Evolutionary conservation across 345 rosid genomes (phyloP).

Genomic region (Murraya paniculata): DNA sequence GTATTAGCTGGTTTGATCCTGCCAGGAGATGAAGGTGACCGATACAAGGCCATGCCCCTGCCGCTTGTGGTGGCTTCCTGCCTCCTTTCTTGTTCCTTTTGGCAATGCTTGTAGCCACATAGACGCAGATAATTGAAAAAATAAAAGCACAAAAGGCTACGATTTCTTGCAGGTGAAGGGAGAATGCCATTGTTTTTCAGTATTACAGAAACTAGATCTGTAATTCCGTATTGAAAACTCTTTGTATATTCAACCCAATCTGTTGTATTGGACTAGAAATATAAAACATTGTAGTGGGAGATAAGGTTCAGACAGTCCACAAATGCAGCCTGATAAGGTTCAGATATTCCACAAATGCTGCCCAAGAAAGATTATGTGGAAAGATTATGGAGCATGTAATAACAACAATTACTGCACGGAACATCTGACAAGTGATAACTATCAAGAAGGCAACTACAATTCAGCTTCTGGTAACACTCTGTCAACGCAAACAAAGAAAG

Average conservation of each 20-base stretch:
- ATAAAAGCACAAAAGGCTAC: background rate
- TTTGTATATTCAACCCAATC: background rate
- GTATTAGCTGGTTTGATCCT: slow-evolving; percentile 17
- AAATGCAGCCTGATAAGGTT: too few species aligned
- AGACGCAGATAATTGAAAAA: slow-evolving; percentile 7
- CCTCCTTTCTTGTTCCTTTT: slow-evolving; percentile 3
- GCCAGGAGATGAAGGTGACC: slow-evolving; percentile 33
- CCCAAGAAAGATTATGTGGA: too few species aligned
- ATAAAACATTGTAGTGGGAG: background rate
- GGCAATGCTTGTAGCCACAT: background rate
- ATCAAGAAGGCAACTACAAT: too few species aligned
- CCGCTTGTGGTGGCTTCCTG: slow-evolving; percentile 25
- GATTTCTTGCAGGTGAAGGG: background rate
- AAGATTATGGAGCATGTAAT: too few species aligned
- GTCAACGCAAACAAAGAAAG: too few species aligned
- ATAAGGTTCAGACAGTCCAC: background rate
- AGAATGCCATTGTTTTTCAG: slow-evolving; percentile 6
- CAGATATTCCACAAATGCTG: too few species aligned
- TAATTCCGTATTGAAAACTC: background rate
- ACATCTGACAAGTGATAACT: too few species aligned
- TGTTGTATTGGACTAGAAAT: background rate
- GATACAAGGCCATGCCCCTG: slow-evolving; percentile 31
- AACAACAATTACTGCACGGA: background rate
- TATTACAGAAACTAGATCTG: background rate
- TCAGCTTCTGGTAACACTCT: too few species aligned